Evolutionary conservation across 164 flowering plant genomes (phyloP).

Genomic region (Vitis vinifera): ASM3070453v1 NC_081806.1:4788501-4789000

Average conservation of each 20-base stretch:
- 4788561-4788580: conserved; percentile 54
- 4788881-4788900: conserved; percentile 66
- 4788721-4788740: conserved; percentile 91
- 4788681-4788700: conserved; percentile 56
- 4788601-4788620: conserved; percentile 56
- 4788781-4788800: conserved; percentile 67
- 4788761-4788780: conserved; percentile 86
- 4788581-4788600: conserved; percentile 32
- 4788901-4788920: conserved; percentile 78
- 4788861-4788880: conserved; percentile 72
- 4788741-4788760: conserved; percentile 89
- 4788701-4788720: conserved; percentile 64
- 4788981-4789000: too few relatives aligned
- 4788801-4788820: conserved; percentile 71
- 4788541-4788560: conserved; percentile 79
- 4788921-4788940: conserved; percentile 96
- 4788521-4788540: conserved; percentile 91
- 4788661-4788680: conserved; percentile 81
- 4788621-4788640: conserved; percentile 73
- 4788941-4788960: conserved; percentile 84
- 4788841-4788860: conserved; percentile 89
- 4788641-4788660: conserved; percentile 81
- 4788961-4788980: neutral
- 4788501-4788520: conserved; percentile 67
- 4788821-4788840: conserved; percentile 99